Evolutionary conservation across 2,329 filamentous ascomycete genomes (phyloP).

Genomic region (Teratosphaeria pseudoeucalypti): DNA sequence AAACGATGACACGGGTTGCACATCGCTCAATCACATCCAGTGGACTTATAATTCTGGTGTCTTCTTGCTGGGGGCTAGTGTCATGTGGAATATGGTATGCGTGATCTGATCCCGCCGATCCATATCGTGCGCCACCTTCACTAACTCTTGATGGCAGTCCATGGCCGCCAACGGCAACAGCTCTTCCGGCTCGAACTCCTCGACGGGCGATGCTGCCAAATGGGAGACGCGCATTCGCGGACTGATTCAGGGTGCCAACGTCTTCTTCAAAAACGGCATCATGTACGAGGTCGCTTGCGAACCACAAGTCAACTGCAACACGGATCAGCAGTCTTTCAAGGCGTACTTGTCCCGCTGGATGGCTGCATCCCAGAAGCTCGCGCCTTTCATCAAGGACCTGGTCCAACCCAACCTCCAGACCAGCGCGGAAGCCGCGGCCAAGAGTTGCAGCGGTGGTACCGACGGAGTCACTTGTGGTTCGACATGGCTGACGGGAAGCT

Average conservation of each 20-base stretch:
- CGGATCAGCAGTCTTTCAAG: slow-evolving; percentile 35
- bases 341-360: slow-evolving; percentile 39
- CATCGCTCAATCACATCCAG: slow-evolving; percentile 33
- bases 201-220: slow-evolving; percentile 2
- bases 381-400: slow-evolving; percentile 25
- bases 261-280: slow-evolving; percentile 31
- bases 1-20: slow-evolving; percentile 35
- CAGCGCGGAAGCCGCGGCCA: slow-evolving; percentile 45
- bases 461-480: slow-evolving; percentile 37
- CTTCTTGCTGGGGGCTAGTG: slow-evolving; percentile 38
- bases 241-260: slow-evolving; percentile 19
- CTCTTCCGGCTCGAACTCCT: background rate
- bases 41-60: slow-evolving; percentile 39
- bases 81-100: slow-evolving; percentile 33
- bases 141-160: slow-evolving; percentile 1
- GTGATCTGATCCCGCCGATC: background rate
- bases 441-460: slow-evolving; percentile 40
- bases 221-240: slow-evolving; percentile 15
- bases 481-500: slow-evolving; percentile 30
- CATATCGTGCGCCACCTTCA: background rate
- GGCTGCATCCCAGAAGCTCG: slow-evolving; percentile 46
- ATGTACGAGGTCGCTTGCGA: slow-evolving; percentile 40
- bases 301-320: slow-evolving; percentile 29
- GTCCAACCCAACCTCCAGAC: slow-evolving; percentile 44
- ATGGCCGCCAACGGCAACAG: background rate